Evolutionary conservation across 352 stramenopile genomes (phyloP), one percentile per base, ranked within the genome.

Genomic region (Phytophthora syringae): DNA sequence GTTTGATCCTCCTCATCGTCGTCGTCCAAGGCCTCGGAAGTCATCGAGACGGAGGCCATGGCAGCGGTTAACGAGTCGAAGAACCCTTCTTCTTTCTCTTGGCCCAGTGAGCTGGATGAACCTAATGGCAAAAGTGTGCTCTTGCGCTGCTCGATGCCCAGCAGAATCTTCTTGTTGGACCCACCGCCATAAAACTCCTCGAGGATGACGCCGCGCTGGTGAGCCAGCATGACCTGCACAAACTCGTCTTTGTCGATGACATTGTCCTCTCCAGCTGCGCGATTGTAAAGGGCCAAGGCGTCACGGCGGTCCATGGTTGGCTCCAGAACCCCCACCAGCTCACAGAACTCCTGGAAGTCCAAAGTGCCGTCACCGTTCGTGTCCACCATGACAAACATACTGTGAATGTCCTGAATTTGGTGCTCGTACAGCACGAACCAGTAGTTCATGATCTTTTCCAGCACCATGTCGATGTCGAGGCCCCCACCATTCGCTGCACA

Each of bases 221-320:
- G 83, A 18, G 78, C 62, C 5, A 93, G 71, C 85, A 93, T 92
- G 10, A 88, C 76, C 22, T 90, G 70, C 16, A 90, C 80, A 45
- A 94, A 92, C 52, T 92, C 82, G 21, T 92, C 78, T 54, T 89
- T 89, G 52, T 92, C 86, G 28, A 92, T 89, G n/a, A 92, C 80
- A 22, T 92, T 76, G 53, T 94, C 82, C 15, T 90, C 81, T 5
- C 80, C 80, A 28, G 82, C 81, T 6, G 82, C 81, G 20, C 76
- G 71, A 50, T 88, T 89, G 54, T 92, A 92, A 22, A 92, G 63
- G 28, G 65, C 55, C 18, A 92, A 54, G 2, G 67, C 72, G 22
- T 94, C 81, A 5, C 82, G 81, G 20, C 83, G 78, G 20, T 88
- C 79, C 68, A 94, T 90, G 5, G 68, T 70, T 0, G 85, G 81